Evolutionary conservation across 2,329 filamentous ascomycete genomes (phyloP).

Genomic region (Aspergillus ibericus): DNA sequence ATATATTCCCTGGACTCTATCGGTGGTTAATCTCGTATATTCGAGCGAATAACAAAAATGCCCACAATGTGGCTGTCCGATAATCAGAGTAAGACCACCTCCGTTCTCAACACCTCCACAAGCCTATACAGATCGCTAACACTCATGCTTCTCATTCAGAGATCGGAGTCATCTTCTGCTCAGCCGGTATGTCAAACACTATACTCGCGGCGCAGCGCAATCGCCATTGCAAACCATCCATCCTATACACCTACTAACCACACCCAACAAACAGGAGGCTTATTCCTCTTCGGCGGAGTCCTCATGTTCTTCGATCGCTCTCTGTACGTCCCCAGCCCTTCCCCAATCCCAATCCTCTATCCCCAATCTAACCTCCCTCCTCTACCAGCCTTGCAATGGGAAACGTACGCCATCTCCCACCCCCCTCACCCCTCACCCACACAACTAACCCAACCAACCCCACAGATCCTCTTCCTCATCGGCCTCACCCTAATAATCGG

Average conservation of each 20-base stretch:
- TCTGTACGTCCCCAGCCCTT: constrained; percentile 66
- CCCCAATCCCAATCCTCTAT: not conserved
- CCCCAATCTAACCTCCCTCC: not conserved
- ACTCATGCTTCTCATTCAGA: constrained; percentile 57
- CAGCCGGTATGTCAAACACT: constrained; percentile 72
- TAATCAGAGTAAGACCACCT: constrained; percentile 73
- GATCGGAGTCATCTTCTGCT: constrained; percentile 96
- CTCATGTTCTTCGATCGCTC: constrained; percentile 97
- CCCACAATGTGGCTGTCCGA: constrained; percentile 96
- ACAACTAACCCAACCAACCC: constrained; percentile 9
- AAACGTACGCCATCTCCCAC: constrained; percentile 62
- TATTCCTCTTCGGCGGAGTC: constrained; percentile 93
- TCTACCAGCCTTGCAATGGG: constrained; percentile 86
- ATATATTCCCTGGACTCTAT: not conserved
- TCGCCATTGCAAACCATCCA: not conserved
- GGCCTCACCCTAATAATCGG: constrained; percentile 96
- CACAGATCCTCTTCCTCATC: constrained; percentile 92
- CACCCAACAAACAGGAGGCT: constrained; percentile 65
- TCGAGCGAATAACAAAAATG: constrained; percentile 52
- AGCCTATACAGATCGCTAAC: constrained; percentile 20
- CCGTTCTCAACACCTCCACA: not conserved
- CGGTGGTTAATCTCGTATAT: not conserved
- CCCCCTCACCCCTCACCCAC: constrained; percentile 12
- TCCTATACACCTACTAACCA: constrained; percentile 15
- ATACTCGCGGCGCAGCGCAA: not conserved